Evolutionary conservation across 768 basidiomycete species (phyloP).

Genomic region (Tubosaeta brunneosetosa): DNA sequence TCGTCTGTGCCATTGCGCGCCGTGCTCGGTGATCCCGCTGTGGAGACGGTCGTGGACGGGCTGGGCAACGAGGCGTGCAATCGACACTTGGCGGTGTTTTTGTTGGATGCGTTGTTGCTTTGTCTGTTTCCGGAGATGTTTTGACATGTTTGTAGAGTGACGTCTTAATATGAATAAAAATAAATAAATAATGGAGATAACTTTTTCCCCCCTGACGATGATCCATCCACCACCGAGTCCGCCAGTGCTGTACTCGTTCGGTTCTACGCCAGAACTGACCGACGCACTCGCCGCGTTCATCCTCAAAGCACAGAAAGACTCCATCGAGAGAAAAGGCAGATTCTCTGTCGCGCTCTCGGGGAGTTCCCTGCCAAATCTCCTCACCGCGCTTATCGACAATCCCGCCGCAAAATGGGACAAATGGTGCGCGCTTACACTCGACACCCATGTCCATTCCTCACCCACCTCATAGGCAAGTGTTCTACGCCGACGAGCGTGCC

Average conservation of each 20-base stretch:
- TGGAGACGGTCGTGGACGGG: conserved; percentile 55
- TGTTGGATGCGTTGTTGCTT: conserved; percentile 70
- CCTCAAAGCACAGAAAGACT: conserved; percentile 81
- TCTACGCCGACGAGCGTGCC: conserved; percentile 93
- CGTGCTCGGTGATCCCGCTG: conserved; percentile 26
- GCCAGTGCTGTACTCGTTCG: conserved; percentile 72
- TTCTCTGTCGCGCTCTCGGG: conserved; percentile 95
- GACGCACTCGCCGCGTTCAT: conserved; percentile 75
- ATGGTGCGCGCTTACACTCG: conserved; percentile 54
- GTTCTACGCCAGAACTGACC: conserved; percentile 49
- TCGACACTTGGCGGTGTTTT: conserved; percentile 65
- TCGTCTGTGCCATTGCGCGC: conserved; percentile 35
- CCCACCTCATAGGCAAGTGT: conserved; percentile 76
- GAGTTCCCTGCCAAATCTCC: conserved; percentile 82
- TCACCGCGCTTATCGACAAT: conserved; percentile 63
- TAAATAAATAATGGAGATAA: not conserved
- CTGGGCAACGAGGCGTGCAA: conserved; percentile 68
- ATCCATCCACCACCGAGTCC: conserved; percentile 55
- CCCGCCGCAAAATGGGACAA: conserved; percentile 83
- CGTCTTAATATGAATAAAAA: conserved; percentile 8
- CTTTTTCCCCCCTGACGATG: conserved; percentile 11
- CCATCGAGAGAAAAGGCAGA: conserved; percentile 80
- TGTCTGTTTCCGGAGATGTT: conserved; percentile 56
- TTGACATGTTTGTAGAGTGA: conserved; percentile 24
- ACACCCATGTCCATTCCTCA: not conserved